Percentiles rank a stretch among this genome's conserved stretches.
These are phyloP conservation scores for Mangifera indica DNA, from an alignment of 345 rosid genomes.

Conservation along the genomic window DNA sequence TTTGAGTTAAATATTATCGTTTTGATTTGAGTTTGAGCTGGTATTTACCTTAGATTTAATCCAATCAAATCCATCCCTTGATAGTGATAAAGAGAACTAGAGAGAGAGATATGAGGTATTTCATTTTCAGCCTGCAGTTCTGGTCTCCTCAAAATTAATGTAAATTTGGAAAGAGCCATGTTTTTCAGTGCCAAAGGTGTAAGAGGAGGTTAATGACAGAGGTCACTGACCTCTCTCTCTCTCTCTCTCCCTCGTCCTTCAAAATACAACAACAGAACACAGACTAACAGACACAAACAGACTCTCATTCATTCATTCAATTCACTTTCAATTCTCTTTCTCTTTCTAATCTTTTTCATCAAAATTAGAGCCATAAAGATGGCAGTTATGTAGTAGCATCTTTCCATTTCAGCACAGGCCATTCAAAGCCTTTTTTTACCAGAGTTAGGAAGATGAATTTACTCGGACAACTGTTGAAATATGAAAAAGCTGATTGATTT, in stretches of 20 bases:
- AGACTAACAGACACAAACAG: conserved; percentile 20
- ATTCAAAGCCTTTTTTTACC: conserved; percentile 22
- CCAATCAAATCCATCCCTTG: too few species aligned
- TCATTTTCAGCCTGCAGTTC: conserved; percentile 18
- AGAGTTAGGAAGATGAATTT: conserved; percentile 1
- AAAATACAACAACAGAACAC: background rate
- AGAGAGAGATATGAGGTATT: background rate
- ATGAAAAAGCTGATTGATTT: background rate
- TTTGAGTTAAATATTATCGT: too few species aligned
- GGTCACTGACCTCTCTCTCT: conserved; percentile 18
- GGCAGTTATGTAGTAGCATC: conserved; percentile 22
- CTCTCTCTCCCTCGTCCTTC: conserved; percentile 27
- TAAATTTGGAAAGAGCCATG: conserved; percentile 40
- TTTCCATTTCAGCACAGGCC: conserved; percentile 35
- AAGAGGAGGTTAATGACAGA: conserved; percentile 27
- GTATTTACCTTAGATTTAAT: too few species aligned
- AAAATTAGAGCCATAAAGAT: conserved; percentile 22
- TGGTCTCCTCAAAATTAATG: conserved; percentile 27
- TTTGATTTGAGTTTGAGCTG: too few species aligned
- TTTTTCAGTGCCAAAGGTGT: conserved; percentile 73
- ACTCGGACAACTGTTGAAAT: background rate
- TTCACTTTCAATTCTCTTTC: background rate
- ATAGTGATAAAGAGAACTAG: too few species aligned
- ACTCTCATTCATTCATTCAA: conserved; percentile 26
- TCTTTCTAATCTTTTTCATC: conserved; percentile 12